Evolutionary conservation across 2,329 filamentous ascomycete genomes (phyloP), one percentile per base, ranked within the genome.

Genomic region (Cytospora chrysosperma): DNA sequence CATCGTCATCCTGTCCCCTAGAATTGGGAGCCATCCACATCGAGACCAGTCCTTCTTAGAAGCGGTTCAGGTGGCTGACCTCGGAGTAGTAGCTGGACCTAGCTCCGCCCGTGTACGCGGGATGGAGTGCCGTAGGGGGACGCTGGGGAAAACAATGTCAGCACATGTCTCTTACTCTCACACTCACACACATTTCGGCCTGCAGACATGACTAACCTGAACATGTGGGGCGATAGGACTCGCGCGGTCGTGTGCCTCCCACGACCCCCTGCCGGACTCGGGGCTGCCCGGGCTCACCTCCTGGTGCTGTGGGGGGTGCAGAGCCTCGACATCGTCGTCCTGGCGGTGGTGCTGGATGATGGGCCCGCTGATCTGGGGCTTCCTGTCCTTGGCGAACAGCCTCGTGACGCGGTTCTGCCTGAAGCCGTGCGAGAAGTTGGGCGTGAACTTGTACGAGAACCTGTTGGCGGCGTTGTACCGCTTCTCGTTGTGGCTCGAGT

Each of bases 81-180:
- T 78, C 79, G 52, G 82, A 84, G 70, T 85, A 85, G 37, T 63
- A 54, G 40, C 64, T 65, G 37, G 61, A 63, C 9, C 73, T 72
- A 67, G 76, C 81, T 30, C 73, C 71, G 3, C 73, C 74, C 34
- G 73, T 74, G 68, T 82, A 76, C 56, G 80, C 79, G 28, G 86
- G 86, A 68, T 88, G 86, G 67, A 86, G 65, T 1, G 83, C 82
- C 9, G 85, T 85, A 30, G 82, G 79, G 1, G 86, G 86, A 13
- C 85, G 80, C 70, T 80, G 57, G 0, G 9, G 21, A 19, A 12
- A 13, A 15, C 24, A 15, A 32, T 28, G 53, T 65, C 40, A 65
- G 64, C 59, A 56, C 12, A 51, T 24, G 8, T 24, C 52, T 49
- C 28, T 34, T 37, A 30, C 64, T 53, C 34, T 26, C 49, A 9